Conservation (phyloP, 139 green algal species). For the Volvox africanus region DNA sequence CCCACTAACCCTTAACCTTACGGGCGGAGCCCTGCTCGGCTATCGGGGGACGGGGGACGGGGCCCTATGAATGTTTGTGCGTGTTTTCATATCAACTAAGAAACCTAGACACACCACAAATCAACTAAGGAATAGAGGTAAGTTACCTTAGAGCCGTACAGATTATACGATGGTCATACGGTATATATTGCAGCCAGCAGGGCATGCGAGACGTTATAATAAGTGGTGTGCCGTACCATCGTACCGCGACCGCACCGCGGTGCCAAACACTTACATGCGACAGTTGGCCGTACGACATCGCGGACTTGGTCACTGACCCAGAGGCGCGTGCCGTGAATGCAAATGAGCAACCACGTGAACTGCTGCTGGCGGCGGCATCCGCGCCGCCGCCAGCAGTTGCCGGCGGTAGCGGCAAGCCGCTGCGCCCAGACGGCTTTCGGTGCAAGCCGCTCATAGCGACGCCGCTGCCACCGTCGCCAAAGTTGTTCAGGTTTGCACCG, state of each 20-base stretch:
- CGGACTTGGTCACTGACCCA: neutral
- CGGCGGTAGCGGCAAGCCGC: neutral
- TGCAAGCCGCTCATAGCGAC: neutral
- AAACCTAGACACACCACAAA: too few species aligned
- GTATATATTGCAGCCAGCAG: too few species aligned
- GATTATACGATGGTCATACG: too few species aligned
- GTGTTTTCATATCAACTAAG: too few species aligned
- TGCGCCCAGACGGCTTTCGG: neutral
- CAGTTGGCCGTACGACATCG: slow-evolving; percentile 8
- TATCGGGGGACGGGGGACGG: too few species aligned
- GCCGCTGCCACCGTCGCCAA: neutral
- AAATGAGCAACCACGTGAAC: neutral
- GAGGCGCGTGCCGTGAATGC: neutral
- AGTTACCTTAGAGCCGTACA: too few species aligned
- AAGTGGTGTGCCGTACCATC: neutral
- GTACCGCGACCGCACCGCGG: neutral
- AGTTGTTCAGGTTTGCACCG: neutral
- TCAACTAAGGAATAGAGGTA: too few species aligned
- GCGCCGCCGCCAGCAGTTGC: neutral
- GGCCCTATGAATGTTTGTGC: too few species aligned
- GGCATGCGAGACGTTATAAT: too few species aligned
- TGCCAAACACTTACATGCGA: neutral
- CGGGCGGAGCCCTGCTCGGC: too few species aligned
- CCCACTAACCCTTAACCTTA: too few species aligned
- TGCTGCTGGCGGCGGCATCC: neutral